Evolutionary conservation across 805 yeast genomes (phyloP), one percentile per base, ranked within the genome.

Genomic region (Lipomyces yamadae): DNA sequence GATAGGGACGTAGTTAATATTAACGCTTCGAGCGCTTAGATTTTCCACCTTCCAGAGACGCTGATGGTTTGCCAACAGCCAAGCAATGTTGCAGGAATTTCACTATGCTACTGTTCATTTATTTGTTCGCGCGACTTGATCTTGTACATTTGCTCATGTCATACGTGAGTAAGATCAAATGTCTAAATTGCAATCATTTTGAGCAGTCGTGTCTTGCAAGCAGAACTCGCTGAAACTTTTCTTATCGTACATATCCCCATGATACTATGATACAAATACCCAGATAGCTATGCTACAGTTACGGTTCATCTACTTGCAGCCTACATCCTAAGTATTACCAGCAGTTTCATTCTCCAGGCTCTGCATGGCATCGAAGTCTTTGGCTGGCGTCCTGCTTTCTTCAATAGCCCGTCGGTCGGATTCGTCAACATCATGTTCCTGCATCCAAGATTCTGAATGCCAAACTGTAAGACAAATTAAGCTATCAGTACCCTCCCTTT

Each of bases 391-490:
- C 15, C 2, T 18, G 50, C 29, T 34, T n/a, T 37, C 30, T 35
- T 58, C 54, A 33, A 62, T 24, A 39, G 63, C 66, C 33, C 37
- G 55, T 24, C 63, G 61, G 45, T 65, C 70, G 7, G 58, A 56
- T 30, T 61, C 64, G 48, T 67, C 66, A 34, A 67, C 70, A 7
- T n/a, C 62, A 39, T 68, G 33, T 42, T 65, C 62, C 34, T 67
- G 68, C 24, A 68, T 11, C 71, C 71, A 68, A 4, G 58, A 39
- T 45, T 68, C 71, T 39, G 67, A 67, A 33, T 67, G 60, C 71
- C 71, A 68, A 2, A 68, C 71, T 67, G 34, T 39, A 58, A 1
- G 24, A 24, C 24, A 24, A 52, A 56, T 18, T 42, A 18, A 42
- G 1, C 15, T 3, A 24, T 42, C 48, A 42, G 48, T 15, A 15